Conservation (phyloP, 2,329 filamentous ascomycete genomes). For the Pyricularia pennisetigena region DNA sequence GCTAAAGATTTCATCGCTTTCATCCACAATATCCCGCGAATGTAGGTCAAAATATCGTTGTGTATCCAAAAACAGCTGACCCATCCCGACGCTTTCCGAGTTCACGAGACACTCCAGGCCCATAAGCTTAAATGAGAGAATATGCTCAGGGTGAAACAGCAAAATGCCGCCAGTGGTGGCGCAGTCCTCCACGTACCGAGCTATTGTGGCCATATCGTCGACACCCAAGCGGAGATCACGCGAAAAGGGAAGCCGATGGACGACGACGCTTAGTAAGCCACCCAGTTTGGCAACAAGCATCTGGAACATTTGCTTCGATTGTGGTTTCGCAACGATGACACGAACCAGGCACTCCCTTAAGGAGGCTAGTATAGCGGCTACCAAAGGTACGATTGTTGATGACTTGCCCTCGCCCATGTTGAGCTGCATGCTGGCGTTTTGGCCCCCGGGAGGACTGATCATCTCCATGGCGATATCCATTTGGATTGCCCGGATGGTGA, state of each 20-base stretch:
- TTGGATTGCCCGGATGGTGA: conserved; percentile 52
- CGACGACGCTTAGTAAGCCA: conserved; percentile 39
- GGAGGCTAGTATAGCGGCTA: conserved; percentile 43
- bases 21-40: conserved; percentile 50
- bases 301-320: conserved; percentile 51
- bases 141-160: conserved; percentile 52
- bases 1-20: conserved; percentile 55
- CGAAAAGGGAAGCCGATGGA: conserved; percentile 51
- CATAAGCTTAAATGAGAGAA: conserved; percentile 55
- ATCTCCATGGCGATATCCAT: conserved; percentile 47
- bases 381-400: conserved; percentile 58
- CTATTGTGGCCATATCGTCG: conserved; percentile 23
- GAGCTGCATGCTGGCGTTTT: conserved; percentile 50
- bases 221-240: conserved; percentile 26
- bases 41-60: conserved; percentile 16
- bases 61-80: not conserved
- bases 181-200: conserved; percentile 31
- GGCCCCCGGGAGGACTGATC: conserved; percentile 25
- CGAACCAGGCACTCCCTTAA: conserved; percentile 34
- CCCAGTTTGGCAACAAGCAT: conserved; percentile 44
- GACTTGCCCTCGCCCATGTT: conserved; percentile 68
- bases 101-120: conserved; percentile 31
- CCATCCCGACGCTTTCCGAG: not conserved
- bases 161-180: conserved; percentile 40
- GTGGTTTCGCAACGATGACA: conserved; percentile 50